phyloP scores from a whole-genome alignment of 2,329 filamentous ascomycete species.

The Ceratocystis alfenasii region DNA sequence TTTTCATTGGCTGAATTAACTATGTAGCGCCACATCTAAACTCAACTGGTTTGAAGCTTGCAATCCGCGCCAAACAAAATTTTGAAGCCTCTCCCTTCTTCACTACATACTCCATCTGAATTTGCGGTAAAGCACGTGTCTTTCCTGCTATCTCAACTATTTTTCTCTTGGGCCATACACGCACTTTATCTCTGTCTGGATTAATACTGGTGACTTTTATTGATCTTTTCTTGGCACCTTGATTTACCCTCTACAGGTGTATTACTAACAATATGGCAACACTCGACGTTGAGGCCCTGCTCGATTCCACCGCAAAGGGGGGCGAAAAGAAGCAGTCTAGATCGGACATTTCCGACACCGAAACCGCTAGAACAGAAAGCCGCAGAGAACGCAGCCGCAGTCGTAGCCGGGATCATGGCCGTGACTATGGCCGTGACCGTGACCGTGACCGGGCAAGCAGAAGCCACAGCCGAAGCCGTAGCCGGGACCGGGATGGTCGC shows the following conservation, averaged over 20 bases:
- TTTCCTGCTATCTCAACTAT: not conserved
- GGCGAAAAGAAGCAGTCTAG: slow-evolving; percentile 35
- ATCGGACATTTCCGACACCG: slow-evolving; percentile 39
- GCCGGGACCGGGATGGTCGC: slow-evolving; percentile 41
- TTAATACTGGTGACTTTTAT: not conserved
- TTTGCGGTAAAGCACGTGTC: not conserved
- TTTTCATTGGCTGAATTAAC: slow-evolving; percentile 1
- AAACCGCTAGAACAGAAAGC: slow-evolving; percentile 46
- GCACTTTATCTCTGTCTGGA: not conserved
- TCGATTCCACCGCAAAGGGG: slow-evolving; percentile 67
- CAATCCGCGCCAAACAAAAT: slow-evolving; percentile 10
- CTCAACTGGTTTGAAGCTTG: slow-evolving; percentile 3
- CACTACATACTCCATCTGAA: not conserved
- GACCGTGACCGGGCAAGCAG: slow-evolving; percentile 40
- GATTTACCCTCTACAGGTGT: not conserved
- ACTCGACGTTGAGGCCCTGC: slow-evolving; percentile 74
- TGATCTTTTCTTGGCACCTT: not conserved
- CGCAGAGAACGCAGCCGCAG: slow-evolving; percentile 30
- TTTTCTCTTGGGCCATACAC: not conserved
- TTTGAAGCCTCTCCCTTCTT: not conserved
- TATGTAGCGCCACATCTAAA: slow-evolving; percentile 9
- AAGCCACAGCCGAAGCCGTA: slow-evolving; percentile 43
- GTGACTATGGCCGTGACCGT: slow-evolving; percentile 46
- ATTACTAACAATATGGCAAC: slow-evolving; percentile 32
- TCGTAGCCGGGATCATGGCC: slow-evolving; percentile 35